These are phyloP conservation scores for Geotrichum cucujoidarum DNA, from an alignment of 1,139 yeast genomes.

Conservation along the genomic window DNA sequence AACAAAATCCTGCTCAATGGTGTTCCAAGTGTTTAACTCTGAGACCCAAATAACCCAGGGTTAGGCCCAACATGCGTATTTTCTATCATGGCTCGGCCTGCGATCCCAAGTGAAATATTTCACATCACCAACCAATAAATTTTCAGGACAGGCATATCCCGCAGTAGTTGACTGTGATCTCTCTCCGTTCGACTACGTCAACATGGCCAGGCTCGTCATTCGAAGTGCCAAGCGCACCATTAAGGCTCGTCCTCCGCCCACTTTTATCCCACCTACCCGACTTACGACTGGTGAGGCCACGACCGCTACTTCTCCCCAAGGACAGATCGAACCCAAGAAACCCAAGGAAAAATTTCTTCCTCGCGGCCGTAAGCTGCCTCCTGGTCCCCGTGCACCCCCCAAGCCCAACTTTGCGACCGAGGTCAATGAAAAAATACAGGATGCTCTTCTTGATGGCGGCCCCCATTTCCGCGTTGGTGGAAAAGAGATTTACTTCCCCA, in stretches of 20 bases:
- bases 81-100: background rate
- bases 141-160: conserved; percentile 1
- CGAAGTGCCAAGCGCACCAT: conserved; percentile 16
- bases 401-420: conserved; percentile 17
- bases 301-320: background rate
- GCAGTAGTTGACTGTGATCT: background rate
- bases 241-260: conserved; percentile 17
- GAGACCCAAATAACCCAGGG: too few species aligned
- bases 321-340: background rate
- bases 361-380: conserved; percentile 3
- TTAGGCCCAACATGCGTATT: background rate
- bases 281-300: background rate
- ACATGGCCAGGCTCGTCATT: conserved; percentile 16
- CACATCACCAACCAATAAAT: conserved; percentile 2
- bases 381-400: conserved; percentile 11
- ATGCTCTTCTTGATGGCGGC: conserved; percentile 55
- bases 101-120: background rate
- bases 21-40: too few species aligned
- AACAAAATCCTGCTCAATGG: too few species aligned
- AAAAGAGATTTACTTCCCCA: conserved; percentile 70
- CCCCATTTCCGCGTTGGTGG: conserved; percentile 83
- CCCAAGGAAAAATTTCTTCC: conserved; percentile 1
- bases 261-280: conserved; percentile 14
- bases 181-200: too few species aligned
- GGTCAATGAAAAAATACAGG: conserved; percentile 40